phyloP scores from a whole-genome alignment of 306 rosid species.

The Vigna mungo region DNA sequence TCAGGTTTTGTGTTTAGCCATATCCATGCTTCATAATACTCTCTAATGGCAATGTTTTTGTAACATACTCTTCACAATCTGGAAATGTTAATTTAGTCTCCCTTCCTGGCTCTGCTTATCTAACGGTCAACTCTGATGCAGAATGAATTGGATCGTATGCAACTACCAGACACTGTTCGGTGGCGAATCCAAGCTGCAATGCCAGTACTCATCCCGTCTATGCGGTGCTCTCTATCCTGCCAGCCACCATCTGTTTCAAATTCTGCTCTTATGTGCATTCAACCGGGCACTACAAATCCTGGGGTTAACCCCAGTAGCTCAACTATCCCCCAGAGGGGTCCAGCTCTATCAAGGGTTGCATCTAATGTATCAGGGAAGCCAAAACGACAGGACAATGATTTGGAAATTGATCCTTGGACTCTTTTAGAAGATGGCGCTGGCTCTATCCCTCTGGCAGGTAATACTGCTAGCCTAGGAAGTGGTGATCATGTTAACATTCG shows the following conservation, averaged over 20 bases:
- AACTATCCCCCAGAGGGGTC: constrained; percentile 59
- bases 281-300: constrained; percentile 50
- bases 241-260: constrained; percentile 73
- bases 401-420: constrained; percentile 89
- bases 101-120: not conserved
- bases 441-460: constrained; percentile 70
- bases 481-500: constrained; percentile 74
- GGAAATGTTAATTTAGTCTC: constrained; percentile 6
- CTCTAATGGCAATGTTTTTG: not conserved
- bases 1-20: not conserved
- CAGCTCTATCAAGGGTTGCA: constrained; percentile 50
- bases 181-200: constrained; percentile 94
- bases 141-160: constrained; percentile 78
- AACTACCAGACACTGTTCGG: constrained; percentile 82
- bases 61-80: too few species aligned
- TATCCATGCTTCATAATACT: not conserved
- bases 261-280: constrained; percentile 65
- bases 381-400: constrained; percentile 71
- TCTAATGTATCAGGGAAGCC: constrained; percentile 59
- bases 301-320: constrained; percentile 55
- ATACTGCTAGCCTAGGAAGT: constrained; percentile 61
- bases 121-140: constrained; percentile 48
- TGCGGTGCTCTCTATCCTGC: constrained; percentile 64
- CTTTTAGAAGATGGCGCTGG: constrained; percentile 93
- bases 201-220: constrained; percentile 71